These are phyloP conservation scores for Ceratocystis alfenasii DNA, from an alignment of 2,329 filamentous ascomycete genomes.

Conservation along the genomic window DNA sequence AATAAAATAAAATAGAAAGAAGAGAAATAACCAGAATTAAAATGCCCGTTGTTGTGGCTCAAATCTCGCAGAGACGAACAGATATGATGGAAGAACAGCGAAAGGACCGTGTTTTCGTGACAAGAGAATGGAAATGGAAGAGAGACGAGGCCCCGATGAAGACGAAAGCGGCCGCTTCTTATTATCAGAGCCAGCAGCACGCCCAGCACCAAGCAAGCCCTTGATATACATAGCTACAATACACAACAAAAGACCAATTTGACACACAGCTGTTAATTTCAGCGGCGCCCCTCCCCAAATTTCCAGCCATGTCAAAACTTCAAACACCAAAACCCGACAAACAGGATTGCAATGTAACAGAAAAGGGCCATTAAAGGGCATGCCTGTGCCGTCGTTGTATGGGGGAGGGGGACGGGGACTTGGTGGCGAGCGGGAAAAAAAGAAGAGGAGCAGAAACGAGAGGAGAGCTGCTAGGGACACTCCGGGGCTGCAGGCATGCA, in stretches of 20 bases:
- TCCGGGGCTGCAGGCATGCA: background rate
- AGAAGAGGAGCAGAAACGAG: background rate
- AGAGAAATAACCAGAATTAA: background rate
- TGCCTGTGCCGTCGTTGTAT: too few species aligned
- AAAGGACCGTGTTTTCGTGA: background rate
- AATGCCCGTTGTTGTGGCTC: background rate
- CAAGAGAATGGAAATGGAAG: background rate
- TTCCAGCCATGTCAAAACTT: conserved; percentile 9
- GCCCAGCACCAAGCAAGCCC: background rate
- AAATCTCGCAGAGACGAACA: background rate
- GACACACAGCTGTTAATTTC: too few species aligned
- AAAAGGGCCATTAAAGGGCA: background rate
- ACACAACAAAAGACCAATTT: too few species aligned
- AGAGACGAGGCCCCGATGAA: background rate
- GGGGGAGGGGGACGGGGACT: background rate
- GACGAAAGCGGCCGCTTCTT: background rate
- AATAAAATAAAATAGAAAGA: background rate
- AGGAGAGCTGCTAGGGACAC: background rate
- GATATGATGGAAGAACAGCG: background rate
- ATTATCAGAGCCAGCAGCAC: background rate
- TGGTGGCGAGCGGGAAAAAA: background rate
- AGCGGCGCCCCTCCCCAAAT: conserved; percentile 2
- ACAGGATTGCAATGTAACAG: conserved; percentile 11
- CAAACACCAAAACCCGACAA: conserved; percentile 7
- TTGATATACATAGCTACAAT: background rate